Evolutionary conservation across 805 yeast genomes (phyloP), one percentile per base, ranked within the genome.

Genomic region (Zygoascus biomembranicola): DNA sequence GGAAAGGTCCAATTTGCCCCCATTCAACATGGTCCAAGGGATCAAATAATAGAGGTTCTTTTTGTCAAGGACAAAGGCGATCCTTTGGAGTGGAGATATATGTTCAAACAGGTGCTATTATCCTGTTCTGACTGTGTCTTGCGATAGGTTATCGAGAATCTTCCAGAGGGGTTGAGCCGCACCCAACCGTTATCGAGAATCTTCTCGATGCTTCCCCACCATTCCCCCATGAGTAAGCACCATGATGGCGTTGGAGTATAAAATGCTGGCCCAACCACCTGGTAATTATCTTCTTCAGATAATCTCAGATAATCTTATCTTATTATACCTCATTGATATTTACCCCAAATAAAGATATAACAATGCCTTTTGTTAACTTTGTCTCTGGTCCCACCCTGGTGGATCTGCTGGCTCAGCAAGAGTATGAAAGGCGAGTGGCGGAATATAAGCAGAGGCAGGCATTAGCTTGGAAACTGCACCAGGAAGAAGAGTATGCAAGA

Each of bases 31-130:
- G 6, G 41, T 8, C 16, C 14, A 26, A 9, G 42, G 6, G n/a
- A 28, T 32, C 39, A 14, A 8, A 31, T 59, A 69, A 51, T 63
- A 54, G 77, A 75, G 50, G 72, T 84, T 0, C 79, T 77, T 51
- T 82, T 84, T 59, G 66, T 76, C 39, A 80, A 79, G 58, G 69
- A 75, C 2, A 74, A 75, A 37, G 87, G 86, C 0, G 89, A 84
- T 66, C 89, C 90, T 0, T 63, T 84, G 43, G 90, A 84, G 64
- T 84, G 90, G 90, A 73, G 90, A 66, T 68, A 81, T 14, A 68
- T 84, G 18, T 84, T 85, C 68, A 81, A 81, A 61, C 73, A 74
- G 47, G 72, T 81, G 32, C 77, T 83, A 0, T 65, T 78, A 10
- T 62, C 76, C n/a, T 81, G 85, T 59, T 76, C 83, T 62, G 82